Evolutionary conservation across 352 stramenopile species (phyloP), one percentile per base, ranked within the genome.

Genomic region (Lagenidium sp.): DNA sequence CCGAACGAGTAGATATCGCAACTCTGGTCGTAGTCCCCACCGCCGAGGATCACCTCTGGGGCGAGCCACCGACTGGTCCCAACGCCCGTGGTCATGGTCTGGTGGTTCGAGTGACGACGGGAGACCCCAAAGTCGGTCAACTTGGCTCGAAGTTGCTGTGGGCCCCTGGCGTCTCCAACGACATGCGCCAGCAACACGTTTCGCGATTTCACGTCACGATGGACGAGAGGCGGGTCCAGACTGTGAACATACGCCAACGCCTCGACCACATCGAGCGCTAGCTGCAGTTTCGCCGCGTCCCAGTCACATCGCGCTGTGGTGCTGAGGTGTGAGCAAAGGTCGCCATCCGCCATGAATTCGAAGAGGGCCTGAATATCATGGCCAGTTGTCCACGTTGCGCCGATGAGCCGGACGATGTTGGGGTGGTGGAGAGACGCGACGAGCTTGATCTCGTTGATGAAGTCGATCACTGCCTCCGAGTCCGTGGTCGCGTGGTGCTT

Each of bases 171-270:
- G n/a, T n/a, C n/a, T n/a, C n/a, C n/a, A n/a, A n/a, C n/a, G n/a
- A n/a, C n/a, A n/a, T n/a, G n/a, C n/a, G n/a, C 36, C 1, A 58
- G 31, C 4, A 58, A 28, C 19, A 58, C 37, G 28, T 58, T 50
- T 19, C 31, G 37, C 11, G 43, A 47, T 18, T 44, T 53, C n/a
- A n/a, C n/a, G n/a, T n/a, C n/a, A n/a, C n/a, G n/a, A n/a, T n/a
- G n/a, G n/a, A 58, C 50, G 8, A 50, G 20, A 13, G 50, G 43
- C 11, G 31, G 44, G 20, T 39, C 37, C 12, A 58, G 41, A 19
- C 43, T 47, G 30, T 58, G 50, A 18, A 53, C 13, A 31, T 48
- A 58, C 12, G 48, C 50, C 7, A 58, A 23, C 6, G 43, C 50
- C 36, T 58, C 41, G 5, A 43, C 50, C 6, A 47, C 21, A 30